Conservation (phyloP, 2,329 filamentous ascomycete species). For the Monosporascus sp. region DNA sequence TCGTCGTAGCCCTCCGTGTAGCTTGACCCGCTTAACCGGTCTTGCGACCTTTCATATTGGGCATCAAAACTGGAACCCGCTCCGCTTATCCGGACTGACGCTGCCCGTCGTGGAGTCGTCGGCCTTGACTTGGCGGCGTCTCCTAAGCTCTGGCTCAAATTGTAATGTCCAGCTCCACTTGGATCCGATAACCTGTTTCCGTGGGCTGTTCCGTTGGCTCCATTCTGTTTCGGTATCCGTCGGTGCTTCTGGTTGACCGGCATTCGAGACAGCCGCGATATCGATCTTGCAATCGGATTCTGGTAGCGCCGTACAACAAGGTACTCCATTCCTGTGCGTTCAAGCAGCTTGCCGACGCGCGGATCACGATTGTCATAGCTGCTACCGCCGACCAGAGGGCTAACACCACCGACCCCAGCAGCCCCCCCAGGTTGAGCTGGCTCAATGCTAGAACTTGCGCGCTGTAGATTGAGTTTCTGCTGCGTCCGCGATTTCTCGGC, state of each 20-base stretch:
- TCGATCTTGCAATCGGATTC: slow-evolving; percentile 61
- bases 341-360: slow-evolving; percentile 58
- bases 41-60: slow-evolving; percentile 38
- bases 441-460: slow-evolving; percentile 67
- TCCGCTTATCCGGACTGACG: slow-evolving; percentile 33
- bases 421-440: slow-evolving; percentile 44
- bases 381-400: slow-evolving; percentile 45
- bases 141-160: slow-evolving; percentile 34
- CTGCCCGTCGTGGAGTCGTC: slow-evolving; percentile 27
- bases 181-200: slow-evolving; percentile 20
- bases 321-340: slow-evolving; percentile 67
- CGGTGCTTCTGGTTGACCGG: slow-evolving; percentile 46
- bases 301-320: slow-evolving; percentile 68
- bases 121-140: slow-evolving; percentile 25
- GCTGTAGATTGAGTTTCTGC: slow-evolving; percentile 70
- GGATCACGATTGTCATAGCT: slow-evolving; percentile 58
- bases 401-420: slow-evolving; percentile 35
- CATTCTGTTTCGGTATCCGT: slow-evolving; percentile 36
- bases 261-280: slow-evolving; percentile 47
- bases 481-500: slow-evolving; percentile 62
- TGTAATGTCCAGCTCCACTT: slow-evolving; percentile 23
- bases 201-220: slow-evolving; percentile 28
- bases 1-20: slow-evolving; percentile 45
- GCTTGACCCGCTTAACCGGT: slow-evolving; percentile 43
- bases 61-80: slow-evolving; percentile 40